Base-by-base conservation (phyloP, 495 filamentous ascomycete genomes). In the Penicillium lividum region DNA sequence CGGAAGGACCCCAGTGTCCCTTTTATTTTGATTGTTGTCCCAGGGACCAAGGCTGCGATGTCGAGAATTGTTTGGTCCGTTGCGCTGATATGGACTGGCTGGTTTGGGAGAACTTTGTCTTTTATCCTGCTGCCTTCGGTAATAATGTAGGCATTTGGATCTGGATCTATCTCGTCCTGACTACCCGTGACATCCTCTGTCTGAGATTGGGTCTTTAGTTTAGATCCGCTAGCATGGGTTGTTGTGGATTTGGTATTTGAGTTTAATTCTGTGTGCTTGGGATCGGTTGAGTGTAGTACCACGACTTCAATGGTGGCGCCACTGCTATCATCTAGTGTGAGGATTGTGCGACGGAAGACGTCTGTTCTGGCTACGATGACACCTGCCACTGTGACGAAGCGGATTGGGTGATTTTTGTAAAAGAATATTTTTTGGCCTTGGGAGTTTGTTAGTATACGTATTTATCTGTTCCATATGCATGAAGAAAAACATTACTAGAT, bases 281-380 rank as follows among this genome's bases (percentile, higher is more conserved):
- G 11, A 15, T 51, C 15, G 7, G 31, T 33, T n/a, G 38, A 57
- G 10, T 69, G 73, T 25, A 69, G 50, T 33, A 78, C 72, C 7
- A 69, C 65, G 11, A 86, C 67, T 48, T 96, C 89, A 33, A 97
- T 81, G 2, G 82, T 89, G 5, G 79, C 73, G 9, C 93, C 95
- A 66, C 88, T 93, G 69, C 90, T 88, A 72, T 98, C 94, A 60
- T 98, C 94, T 28, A 98, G 64, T 0, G 83, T 89, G 44, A 91
- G 82, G 55, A 90, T 72, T 18, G 80, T 84, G 57, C 80, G 82
- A 5, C 73, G 77, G 10, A 77, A 68, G 54, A 78, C 81, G 18
- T 91, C 84, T 57, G 91, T 86, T 53, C 92, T 77, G 11, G 89
- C 88, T 48, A 96, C 87, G 18, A 98, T 81, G 11, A 81, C 29